Evolutionary conservation across 345 rosid genomes (phyloP).

Genomic region (Orychophragmus violaceus): DNA sequence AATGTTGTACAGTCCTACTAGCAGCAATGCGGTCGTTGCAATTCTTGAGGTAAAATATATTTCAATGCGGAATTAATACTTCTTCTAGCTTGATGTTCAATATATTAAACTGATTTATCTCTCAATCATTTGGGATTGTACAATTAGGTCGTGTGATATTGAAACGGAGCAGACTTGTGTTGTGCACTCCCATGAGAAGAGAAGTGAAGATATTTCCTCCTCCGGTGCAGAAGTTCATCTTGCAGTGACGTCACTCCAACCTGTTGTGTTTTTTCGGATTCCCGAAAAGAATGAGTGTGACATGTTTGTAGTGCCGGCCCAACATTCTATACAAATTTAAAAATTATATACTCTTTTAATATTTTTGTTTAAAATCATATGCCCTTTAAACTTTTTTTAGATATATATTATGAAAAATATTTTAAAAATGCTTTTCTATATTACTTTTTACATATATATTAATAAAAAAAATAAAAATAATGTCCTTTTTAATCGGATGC

Average conservation of each 20-base stretch:
- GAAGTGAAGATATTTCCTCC: slow-evolving; percentile 66
- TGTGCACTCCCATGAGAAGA: slow-evolving; percentile 92
- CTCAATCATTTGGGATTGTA: slow-evolving; percentile 67
- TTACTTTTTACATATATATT: too few species aligned
- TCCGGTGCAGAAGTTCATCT: slow-evolving; percentile 83
- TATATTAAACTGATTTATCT: not conserved
- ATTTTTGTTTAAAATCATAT: too few species aligned
- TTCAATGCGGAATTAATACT: too few species aligned
- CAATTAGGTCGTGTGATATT: slow-evolving; percentile 89
- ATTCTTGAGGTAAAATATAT: slow-evolving; percentile 96
- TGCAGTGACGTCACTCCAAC: slow-evolving; percentile 91
- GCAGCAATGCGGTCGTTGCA: slow-evolving; percentile 73
- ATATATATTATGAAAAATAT: too few species aligned
- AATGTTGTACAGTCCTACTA: slow-evolving; percentile 80
- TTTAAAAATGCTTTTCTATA: too few species aligned
- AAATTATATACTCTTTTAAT: too few species aligned
- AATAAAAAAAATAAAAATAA: too few species aligned
- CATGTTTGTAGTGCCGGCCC: too few species aligned
- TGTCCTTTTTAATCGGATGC: too few species aligned
- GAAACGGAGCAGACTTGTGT: slow-evolving; percentile 91
- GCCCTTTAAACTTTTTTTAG: too few species aligned
- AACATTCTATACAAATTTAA: too few species aligned
- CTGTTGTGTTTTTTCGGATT: slow-evolving; percentile 97
- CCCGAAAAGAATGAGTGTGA: slow-evolving; percentile 87
- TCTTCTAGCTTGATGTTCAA: not conserved